Conservation (phyloP, 2,329 filamentous ascomycete species). For the Penicillium expansum region DNA sequence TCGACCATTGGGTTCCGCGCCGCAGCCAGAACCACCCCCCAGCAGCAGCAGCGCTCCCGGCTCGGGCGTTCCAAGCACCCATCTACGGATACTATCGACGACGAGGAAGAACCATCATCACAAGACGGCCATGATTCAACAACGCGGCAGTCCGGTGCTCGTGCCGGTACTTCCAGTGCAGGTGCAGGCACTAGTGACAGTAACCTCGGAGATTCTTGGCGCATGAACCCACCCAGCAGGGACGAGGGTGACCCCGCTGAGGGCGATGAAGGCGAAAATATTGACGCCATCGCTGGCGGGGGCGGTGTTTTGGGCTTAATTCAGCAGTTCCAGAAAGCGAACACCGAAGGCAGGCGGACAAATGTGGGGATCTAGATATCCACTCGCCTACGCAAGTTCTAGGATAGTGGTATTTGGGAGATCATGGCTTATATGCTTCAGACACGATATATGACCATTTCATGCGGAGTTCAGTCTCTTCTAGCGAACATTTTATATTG, state of each 20-base stretch:
- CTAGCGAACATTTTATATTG: neutral
- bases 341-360: conserved; percentile 39
- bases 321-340: conserved; percentile 64
- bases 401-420: neutral
- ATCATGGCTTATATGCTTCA: neutral
- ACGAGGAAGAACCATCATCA: conserved; percentile 31
- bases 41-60: conserved; percentile 31
- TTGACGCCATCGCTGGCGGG: conserved; percentile 47
- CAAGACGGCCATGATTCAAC: conserved; percentile 15
- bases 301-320: conserved; percentile 64
- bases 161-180: conserved; percentile 35
- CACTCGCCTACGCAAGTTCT: neutral
- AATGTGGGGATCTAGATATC: conserved; percentile 33
- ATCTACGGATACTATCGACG: conserved; percentile 30
- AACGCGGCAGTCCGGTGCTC: conserved; percentile 19
- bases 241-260: conserved; percentile 39
- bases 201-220: conserved; percentile 56
- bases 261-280: conserved; percentile 49
- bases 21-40: conserved; percentile 21
- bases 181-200: conserved; percentile 50
- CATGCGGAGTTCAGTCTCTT: neutral
- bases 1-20: conserved; percentile 39
- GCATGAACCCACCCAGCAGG: conserved; percentile 43
- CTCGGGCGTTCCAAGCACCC: conserved; percentile 27
- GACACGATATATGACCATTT: conserved; percentile 6